Base-by-base conservation (phyloP, 768 basidiomycete species). In the Termitomyces sp. region DNA sequence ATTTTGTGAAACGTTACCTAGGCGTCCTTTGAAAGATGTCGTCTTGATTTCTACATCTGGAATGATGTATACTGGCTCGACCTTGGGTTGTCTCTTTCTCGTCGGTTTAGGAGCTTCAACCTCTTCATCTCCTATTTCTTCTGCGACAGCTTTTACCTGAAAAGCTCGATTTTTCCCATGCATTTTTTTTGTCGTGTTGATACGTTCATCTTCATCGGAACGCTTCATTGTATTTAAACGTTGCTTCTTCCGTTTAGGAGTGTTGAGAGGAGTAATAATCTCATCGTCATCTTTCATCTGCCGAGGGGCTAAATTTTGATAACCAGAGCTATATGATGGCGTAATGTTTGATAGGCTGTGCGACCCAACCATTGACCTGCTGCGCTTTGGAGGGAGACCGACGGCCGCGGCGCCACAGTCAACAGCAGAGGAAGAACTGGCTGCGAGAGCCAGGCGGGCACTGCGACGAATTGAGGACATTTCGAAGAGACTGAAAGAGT, bases 11-110 rank as follows among this genome's bases (percentile, higher is more conserved):
- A 20, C 18, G 27, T 48, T 68, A 77, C 82, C 84, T 36, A 85
- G 70, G 55, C 81, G 76, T 59, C 90, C 91, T 67, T 75, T 82
- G 69, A 90, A 94, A 2, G 82, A 82, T 1, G 89, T 89, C 34
- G 72, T 69, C 68, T 83, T 87, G 63, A 68, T 75, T 68, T 85
- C 79, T 0, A 92, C 87, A 52, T 86, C 84, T 1, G 88, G 85
- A 53, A 94, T 92, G 50, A 82, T 69, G 64, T 88, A 90, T 13
- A 81, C 72, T 1, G 81, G 81, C 46, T 83, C 79, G n/a, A 67
- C 65, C 59, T 73, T 77, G 56, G 66, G 61, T 62, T 58, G 61
- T 50, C 65, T 63, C 55, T 65, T 71, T 32, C 62, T 58, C 27
- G 62, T 67, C 4, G 56, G 46, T 29, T 39, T 41, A 27, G 50